A percentile compares a stretch with the other conserved stretches of the same genome.
These are phyloP conservation scores for Aegilops speltoides DNA, from an alignment of 176 grass and related monocot species.

Conservation along the genomic window DNA sequence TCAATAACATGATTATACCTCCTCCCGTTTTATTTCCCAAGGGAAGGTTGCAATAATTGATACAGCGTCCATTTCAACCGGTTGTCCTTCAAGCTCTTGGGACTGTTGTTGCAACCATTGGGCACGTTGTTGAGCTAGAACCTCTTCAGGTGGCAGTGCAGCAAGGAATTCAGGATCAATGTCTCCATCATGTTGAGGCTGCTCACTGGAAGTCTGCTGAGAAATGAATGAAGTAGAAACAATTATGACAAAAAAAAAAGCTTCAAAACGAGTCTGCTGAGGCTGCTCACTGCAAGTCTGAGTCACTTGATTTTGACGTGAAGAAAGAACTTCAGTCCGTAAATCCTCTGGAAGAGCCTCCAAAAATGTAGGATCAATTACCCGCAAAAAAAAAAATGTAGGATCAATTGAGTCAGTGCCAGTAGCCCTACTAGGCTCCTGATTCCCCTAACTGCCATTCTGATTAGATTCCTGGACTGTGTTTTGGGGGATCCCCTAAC, in stretches of 20 bases:
- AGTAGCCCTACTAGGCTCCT: conserved; percentile 47
- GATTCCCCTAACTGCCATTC: conserved; percentile 44
- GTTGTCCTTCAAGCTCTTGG: conserved; percentile 92
- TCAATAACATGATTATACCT: conserved; percentile 50
- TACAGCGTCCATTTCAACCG: conserved; percentile 95
- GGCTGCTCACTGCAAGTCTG: conserved; percentile 69
- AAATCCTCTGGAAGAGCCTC: conserved; percentile 95
- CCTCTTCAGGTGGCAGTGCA: conserved; percentile 92
- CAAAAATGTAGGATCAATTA: conserved; percentile 95
- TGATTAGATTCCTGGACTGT: conserved; percentile 61
- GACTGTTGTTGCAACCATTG: conserved; percentile 84
- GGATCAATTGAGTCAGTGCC: conserved; percentile 80
- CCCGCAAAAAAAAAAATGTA: conserved; percentile 57
- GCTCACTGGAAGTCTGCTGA: conserved; percentile 65
- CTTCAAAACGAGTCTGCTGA: conserved; percentile 24
- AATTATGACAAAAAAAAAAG: no score
- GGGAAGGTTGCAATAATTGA: conserved; percentile 96
- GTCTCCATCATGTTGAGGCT: conserved; percentile 69
- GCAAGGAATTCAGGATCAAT: conserved; percentile 99
- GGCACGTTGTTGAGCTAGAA: conserved; percentile 85
- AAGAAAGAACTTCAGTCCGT: conserved; percentile 85
- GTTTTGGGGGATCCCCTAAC: conserved; percentile 74
- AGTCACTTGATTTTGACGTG: conserved; percentile 87
- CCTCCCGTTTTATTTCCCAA: conserved; percentile 78
- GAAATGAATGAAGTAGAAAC: no score